Evolutionary conservation across 2,329 filamentous ascomycete species (phyloP).

Genomic region (Onygenales sp.): DNA sequence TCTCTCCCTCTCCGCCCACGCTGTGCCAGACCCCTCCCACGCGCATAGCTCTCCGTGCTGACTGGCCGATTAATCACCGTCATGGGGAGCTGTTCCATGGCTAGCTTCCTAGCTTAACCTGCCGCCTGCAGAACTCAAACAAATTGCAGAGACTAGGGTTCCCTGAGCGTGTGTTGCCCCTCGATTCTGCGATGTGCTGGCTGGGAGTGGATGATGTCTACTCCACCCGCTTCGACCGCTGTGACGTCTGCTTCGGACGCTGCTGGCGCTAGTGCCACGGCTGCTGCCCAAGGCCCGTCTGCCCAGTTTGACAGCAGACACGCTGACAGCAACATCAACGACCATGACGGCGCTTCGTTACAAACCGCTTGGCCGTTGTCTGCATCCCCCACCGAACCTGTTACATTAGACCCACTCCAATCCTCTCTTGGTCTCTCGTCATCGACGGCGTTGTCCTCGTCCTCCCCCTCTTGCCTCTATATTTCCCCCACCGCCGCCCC

Average conservation of each 20-base stretch:
- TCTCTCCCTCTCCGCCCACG: neutral
- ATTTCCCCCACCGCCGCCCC: slow-evolving; percentile 4
- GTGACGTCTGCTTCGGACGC: neutral
- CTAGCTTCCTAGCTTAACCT: neutral
- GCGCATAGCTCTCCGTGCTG: neutral
- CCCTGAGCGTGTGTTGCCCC: too few species aligned
- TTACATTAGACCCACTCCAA: neutral
- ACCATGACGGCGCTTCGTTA: neutral
- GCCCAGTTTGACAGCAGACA: neutral
- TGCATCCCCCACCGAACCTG: slow-evolving; percentile 1
- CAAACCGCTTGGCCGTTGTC: neutral
- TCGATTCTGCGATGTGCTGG: neutral
- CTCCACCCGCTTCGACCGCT: neutral
- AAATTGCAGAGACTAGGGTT: too few species aligned
- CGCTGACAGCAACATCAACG: neutral
- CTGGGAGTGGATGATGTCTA: neutral
- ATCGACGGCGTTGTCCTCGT: slow-evolving; percentile 1
- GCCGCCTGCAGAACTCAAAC: too few species aligned
- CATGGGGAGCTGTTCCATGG: neutral
- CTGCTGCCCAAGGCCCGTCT: neutral
- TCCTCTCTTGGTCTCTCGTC: neutral
- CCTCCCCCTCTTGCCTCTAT: slow-evolving; percentile 2
- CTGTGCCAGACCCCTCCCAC: neutral
- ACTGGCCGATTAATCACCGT: neutral
- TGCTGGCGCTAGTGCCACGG: neutral